Evolutionary conservation across 306 rosid genomes (phyloP), one percentile per base, ranked within the genome.

Genomic region (Quillaja saponaria): DNA sequence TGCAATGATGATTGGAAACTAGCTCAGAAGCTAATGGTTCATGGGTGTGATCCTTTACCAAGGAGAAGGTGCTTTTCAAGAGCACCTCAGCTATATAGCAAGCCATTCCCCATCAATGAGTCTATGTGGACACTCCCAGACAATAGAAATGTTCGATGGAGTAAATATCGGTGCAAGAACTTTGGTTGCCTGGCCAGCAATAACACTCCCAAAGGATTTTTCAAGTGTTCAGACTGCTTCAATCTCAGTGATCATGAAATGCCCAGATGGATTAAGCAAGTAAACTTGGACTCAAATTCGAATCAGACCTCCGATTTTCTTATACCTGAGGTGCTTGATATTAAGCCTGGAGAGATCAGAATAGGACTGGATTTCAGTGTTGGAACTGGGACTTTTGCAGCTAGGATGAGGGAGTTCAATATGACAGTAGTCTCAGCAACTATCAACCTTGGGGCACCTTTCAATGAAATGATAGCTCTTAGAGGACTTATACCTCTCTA

Each of bases 1-100:
- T 88, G 94, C 75, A 83, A 88, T 1, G 94, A 88, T 60, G 96
- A 88, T 58, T 85, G 96, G 94, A 81, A 73, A 53, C 77, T 83
- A 40, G 96, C 86, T 65, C 96, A 88, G 39, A 83, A 61, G 73
- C 84, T 88, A 0, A 88, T 85, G 91, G 84, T 88, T 76, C 96
- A 85, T 51, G 96, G 91, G 10, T 88, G 96, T 4, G 96, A 88
- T 67, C 91, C 91, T 37, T 67, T 88, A 42, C 96, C 96, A 2
- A 79, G 96, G 42, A 81, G 94, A 62, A 75, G 96, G 61, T 88
- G 96, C 65, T 83, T 85, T 33, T 71, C 90, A 3, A 56, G 69
- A 55, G 79, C 85, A 0, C 91, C 96, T 12, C 49, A 79, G 69
- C 67, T 88, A 40, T 88, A 80, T 40, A 35, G 1, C 58, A 69